A percentile compares a stretch with the other conserved stretches of the same genome.
Evolutionary conservation across 2,329 filamentous ascomycete genomes (phyloP).

Genomic region (Huntiella abstrusa): DNA sequence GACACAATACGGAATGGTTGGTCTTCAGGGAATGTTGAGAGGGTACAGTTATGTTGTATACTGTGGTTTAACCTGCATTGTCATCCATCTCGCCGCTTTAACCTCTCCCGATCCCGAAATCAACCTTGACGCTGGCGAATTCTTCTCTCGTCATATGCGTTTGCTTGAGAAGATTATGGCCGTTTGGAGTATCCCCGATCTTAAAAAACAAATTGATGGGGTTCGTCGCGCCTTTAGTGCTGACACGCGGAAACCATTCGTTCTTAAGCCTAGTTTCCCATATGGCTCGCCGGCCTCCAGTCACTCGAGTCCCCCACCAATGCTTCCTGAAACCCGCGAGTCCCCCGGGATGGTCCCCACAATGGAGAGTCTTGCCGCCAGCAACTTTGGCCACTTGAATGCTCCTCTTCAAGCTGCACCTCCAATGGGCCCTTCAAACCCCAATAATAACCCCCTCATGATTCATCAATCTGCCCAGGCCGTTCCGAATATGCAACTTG

Average conservation of each 20-base stretch:
- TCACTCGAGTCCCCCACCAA: conserved; percentile 43
- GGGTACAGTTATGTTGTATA: conserved; percentile 96
- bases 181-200: conserved; percentile 74
- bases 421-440: too few relatives aligned
- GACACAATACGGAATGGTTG: conserved; percentile 55
- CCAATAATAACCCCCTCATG: too few relatives aligned
- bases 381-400: conserved; percentile 4
- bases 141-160: conserved; percentile 85
- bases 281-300: conserved; percentile 59
- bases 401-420: background rate
- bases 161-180: conserved; percentile 71
- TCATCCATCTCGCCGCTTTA: conserved; percentile 81
- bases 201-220: conserved; percentile 76
- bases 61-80: conserved; percentile 72
- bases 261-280: conserved; percentile 72
- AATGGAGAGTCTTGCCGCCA: conserved; percentile 2
- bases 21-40: conserved; percentile 77
- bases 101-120: conserved; percentile 84
- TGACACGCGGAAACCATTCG: conserved; percentile 67
- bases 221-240: conserved; percentile 82
- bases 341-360: conserved; percentile 6
- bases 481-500: background rate
- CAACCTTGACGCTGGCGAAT: conserved; percentile 67
- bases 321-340: conserved; percentile 14
- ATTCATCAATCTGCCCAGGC: too few relatives aligned